Base-by-base conservation (phyloP, 495 filamentous ascomycete genomes). In the Talaromyces ruber region DNA sequence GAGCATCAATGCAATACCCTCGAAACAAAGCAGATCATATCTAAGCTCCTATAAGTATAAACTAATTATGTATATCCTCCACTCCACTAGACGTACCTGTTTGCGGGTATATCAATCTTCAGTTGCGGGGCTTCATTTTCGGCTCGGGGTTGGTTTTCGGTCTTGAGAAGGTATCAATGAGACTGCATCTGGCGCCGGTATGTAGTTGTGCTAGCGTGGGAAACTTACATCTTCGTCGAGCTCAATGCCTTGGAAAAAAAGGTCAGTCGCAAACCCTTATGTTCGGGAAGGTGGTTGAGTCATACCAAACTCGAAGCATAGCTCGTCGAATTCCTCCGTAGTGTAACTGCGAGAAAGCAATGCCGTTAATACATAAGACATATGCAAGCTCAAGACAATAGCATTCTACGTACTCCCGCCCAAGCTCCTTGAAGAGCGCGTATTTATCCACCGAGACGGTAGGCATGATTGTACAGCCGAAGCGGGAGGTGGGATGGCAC, bases 1-100 rank as follows among this genome's bases (percentile, higher is more conserved):
- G 60, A 99, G 82, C 85, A 93, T 93, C 67, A 96, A 82, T 57
- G 91, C 87, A 71, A 99, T 95, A 54, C 94, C 94, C 76, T 99
- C 94, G 77, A 97, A 96, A 71, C 94, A 99, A 29, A 99, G 86
- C 86, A 98, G 88, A 69, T 99, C 94, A 86, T 98, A 98, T 82
- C 93, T 88, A 68, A 14, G 53, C 34, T 43, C 28, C 11, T 63
- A 62, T 79, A 65, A 76, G 64, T 62, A 64, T 60, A 58, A 22
- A 14, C 45, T 52, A 22, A 22, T 28, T 39, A 58, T 58, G 24
- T 25, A 34, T 26, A 39, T 28, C n/a, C 50, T 54, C 26, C 52
- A 11, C 50, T 25, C 53, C 24, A 32, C 12, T 54, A 58, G 32
- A 63, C 75, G 65, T 70, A 88, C 84, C 87, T 85, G 74, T 99